Evolutionary conservation across 2,329 filamentous ascomycete species (phyloP).

Genomic region (Grosmannia clavigera): DNA sequence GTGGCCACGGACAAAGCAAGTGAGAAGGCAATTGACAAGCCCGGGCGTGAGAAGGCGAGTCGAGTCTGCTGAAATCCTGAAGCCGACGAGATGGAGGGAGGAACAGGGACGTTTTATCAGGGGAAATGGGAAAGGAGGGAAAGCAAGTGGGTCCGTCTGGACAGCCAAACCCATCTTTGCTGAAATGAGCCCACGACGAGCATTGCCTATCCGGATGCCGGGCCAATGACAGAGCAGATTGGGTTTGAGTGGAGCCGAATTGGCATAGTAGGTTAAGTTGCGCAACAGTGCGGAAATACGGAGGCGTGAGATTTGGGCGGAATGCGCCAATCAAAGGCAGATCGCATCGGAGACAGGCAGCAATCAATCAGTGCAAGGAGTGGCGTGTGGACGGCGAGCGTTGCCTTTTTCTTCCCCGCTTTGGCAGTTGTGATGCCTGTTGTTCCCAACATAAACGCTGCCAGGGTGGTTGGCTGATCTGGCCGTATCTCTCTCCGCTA

Average conservation of each 20-base stretch:
- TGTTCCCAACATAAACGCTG: neutral
- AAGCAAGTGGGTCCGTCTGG: neutral
- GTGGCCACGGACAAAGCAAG: neutral
- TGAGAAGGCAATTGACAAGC: neutral
- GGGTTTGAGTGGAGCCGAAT: neutral
- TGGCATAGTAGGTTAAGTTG: neutral
- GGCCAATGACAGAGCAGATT: constrained; percentile 7
- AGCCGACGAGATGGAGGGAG: neutral
- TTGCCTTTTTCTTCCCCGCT: neutral
- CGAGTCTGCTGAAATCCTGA: neutral
- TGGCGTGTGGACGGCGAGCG: neutral
- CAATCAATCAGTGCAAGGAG: neutral
- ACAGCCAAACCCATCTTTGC: constrained; percentile 3
- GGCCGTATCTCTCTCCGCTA: neutral
- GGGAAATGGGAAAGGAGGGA: neutral
- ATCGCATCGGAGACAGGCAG: neutral
- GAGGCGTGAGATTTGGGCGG: neutral
- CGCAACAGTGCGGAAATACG: neutral
- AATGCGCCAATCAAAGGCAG: neutral
- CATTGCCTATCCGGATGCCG: constrained; percentile 11
- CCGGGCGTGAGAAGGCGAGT: neutral
- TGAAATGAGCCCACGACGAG: constrained; percentile 13
- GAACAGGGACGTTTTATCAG: neutral
- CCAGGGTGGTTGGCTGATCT: neutral
- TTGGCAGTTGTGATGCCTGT: neutral